A percentile compares a stretch with the other conserved stretches of the same genome.
Evolutionary conservation across 805 yeast genomes (phyloP).

Genomic region (Yueomyces sp.): DNA sequence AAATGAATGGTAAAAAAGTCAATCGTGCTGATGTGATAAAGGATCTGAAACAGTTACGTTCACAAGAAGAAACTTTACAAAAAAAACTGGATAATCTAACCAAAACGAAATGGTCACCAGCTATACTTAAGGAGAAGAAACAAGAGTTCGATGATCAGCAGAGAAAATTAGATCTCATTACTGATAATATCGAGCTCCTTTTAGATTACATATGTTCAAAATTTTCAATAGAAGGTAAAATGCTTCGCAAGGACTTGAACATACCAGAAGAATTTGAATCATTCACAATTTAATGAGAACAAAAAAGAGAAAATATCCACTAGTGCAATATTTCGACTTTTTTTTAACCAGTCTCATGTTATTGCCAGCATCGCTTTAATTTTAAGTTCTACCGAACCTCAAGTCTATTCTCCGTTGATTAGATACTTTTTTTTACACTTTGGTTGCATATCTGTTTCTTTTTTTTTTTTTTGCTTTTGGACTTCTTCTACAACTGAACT

Average conservation of each 20-base stretch:
- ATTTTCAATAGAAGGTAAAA: slow-evolving; percentile 17
- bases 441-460: no score
- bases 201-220: slow-evolving; percentile 25
- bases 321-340: no score
- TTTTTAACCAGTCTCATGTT: no score
- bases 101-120: slow-evolving; percentile 11
- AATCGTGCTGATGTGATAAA: background rate
- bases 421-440: no score
- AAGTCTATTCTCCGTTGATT: no score
- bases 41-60: background rate
- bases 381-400: no score
- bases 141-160: slow-evolving; percentile 1
- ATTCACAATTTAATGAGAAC: slow-evolving; percentile 17
- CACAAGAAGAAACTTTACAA: slow-evolving; percentile 1
- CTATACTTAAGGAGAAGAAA: slow-evolving; percentile 4
- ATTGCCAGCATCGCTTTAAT: no score
- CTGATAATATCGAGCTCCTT: slow-evolving; percentile 32
- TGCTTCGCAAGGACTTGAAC: slow-evolving; percentile 27
- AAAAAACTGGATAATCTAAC: slow-evolving; percentile 4
- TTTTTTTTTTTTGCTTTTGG: no score
- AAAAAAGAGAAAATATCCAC: slow-evolving; percentile 3
- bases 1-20: background rate
- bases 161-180: slow-evolving; percentile 6
- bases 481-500: no score
- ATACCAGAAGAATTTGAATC: slow-evolving; percentile 30